Evolutionary conservation across 2,329 filamentous ascomycete genomes (phyloP), one percentile per base, ranked within the genome.

Genomic region (Ophiognomonia clavigignenti-juglandacearum): DNA sequence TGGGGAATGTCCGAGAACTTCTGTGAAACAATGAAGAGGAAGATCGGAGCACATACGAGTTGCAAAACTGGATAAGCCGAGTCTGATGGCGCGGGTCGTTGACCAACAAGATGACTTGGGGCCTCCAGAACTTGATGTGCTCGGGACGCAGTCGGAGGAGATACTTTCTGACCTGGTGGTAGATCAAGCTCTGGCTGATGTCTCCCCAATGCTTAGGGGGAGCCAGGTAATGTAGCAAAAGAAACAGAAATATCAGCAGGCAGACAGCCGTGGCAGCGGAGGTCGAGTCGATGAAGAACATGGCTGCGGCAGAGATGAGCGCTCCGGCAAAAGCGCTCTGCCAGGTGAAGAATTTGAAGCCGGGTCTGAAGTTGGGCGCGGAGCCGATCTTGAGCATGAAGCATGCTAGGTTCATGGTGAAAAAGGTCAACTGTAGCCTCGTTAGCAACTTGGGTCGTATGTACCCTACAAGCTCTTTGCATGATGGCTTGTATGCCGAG

Each of bases 81-180:
- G 86, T 89, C 61, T 93, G 87, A 6, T 77, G 78, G n/a, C 89
- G 77, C 4, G 88, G 86, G 57, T 93, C 81, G 60, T 92, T 93
- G 54, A 93, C 81, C 44, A 95, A 78, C 0, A 95, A 73, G 39
- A 95, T 78, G 36, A 95, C 91, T 54, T 95, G 89, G 1, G 89
- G 89, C 43, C 89, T 77, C 89, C 90, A 95, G 62, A 95, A 95
- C 59, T 95, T 95, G 64, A 95, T 90, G 61, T 95, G 89, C 57
- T 95, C 89, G 29, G 88, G 88, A 41, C 82, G 83, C 24, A 95
- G 70, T n/a, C 88, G 81, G 24, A 95, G 71, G 24, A 95, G 68
- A 59, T 95, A 95, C 58, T 95, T 95, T 50, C 89, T 79, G 13
- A 95, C 88, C 68, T 95, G 89, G 52, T 80, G 68, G 59, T 95